Percentiles rank a stretch among this genome's conserved stretches.
Conservation (phyloP, 2,329 filamentous ascomycete genomes). For the Pseudogymnoascus sp. region DNA sequence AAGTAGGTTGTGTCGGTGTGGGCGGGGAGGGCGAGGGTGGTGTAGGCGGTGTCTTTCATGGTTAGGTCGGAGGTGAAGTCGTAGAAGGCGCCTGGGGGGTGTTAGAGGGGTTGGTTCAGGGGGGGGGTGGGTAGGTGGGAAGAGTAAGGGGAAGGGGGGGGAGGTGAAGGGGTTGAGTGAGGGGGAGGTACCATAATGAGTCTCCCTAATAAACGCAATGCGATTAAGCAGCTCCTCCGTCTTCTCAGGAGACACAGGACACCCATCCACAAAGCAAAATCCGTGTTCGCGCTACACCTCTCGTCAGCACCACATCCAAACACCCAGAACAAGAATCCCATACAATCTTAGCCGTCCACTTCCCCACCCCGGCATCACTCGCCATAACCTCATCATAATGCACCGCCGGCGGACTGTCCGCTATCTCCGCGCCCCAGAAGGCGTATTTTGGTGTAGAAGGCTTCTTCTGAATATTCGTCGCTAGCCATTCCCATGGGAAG, state of each 20-base stretch:
- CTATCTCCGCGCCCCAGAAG: conserved; percentile 34
- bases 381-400: conserved; percentile 53
- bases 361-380: conserved; percentile 45
- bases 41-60: conserved; percentile 87
- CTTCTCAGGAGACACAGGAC: conserved; percentile 59
- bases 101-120: conserved; percentile 11
- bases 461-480: conserved; percentile 34
- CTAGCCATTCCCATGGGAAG: conserved; percentile 58
- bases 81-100: conserved; percentile 53
- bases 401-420: conserved; percentile 47
- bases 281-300: conserved; percentile 56
- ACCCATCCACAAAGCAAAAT: conserved; percentile 67
- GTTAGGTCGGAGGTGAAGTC: conserved; percentile 88
- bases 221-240: conserved; percentile 69
- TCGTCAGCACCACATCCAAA: conserved; percentile 13
- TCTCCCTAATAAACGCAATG: conserved; percentile 80
- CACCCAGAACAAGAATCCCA: conserved; percentile 17
- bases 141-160: not conserved
- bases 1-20: conserved; percentile 98
- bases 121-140: not conserved
- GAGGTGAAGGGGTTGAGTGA: not conserved
- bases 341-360: conserved; percentile 59
- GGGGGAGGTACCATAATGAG: conserved; percentile 74
- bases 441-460: conserved; percentile 11
- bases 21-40: conserved; percentile 68